Evolutionary conservation across 2,329 filamentous ascomycete genomes (phyloP), one percentile per base, ranked within the genome.

Genomic region (Sporothrix euskadiensis): DNA sequence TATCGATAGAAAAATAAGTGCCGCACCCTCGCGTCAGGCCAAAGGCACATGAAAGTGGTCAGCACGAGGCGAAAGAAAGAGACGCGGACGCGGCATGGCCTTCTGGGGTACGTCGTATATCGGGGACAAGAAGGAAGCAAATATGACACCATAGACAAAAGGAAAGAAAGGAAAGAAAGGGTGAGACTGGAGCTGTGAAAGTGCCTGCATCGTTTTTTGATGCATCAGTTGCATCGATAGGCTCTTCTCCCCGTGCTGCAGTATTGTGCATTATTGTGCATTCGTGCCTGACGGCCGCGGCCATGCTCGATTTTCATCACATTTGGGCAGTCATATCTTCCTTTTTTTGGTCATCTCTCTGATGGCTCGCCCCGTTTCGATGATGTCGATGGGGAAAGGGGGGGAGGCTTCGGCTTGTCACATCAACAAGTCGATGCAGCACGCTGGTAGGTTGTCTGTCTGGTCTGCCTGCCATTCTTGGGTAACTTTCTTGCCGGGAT

Each of bases 211-310:
- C 35, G 52, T 14, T 30, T 6, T 26, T 63, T 22, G 22, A 30
- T 66, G 39, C 39, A 19, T 59, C 56, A 19, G 22, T 41, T 30
- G 22, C 59, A 66, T 30, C 56, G 30, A 35, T 32, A 9, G 47
- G 16, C 41, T 8, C 59, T 8, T 32, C 41, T 26, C 41, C 41
- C 41, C 22, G 39, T 65, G 59, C 59, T 63, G 63, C 63, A 72
- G 41, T 44, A 44, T 44, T 44, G 59, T 65, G 59, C 59, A 65
- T 65, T 16, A 7, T 32, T n/a, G 63, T 65, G 65, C 65, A 72
- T 72, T 72, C 30, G 70, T 72, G 70, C 73, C 73, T 72, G 63
- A 74, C 70, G 68, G 57, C 35, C 54, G 16, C 54, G 44, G 35
- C 47, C 61, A 47, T 44, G 10, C 44, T 47, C 16, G 12, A n/a